Percentiles rank a stretch among this genome's conserved stretches.
Evolutionary conservation across 2,329 filamentous ascomycete species (phyloP).

Genomic region (Lachnum nothofagi): DNA sequence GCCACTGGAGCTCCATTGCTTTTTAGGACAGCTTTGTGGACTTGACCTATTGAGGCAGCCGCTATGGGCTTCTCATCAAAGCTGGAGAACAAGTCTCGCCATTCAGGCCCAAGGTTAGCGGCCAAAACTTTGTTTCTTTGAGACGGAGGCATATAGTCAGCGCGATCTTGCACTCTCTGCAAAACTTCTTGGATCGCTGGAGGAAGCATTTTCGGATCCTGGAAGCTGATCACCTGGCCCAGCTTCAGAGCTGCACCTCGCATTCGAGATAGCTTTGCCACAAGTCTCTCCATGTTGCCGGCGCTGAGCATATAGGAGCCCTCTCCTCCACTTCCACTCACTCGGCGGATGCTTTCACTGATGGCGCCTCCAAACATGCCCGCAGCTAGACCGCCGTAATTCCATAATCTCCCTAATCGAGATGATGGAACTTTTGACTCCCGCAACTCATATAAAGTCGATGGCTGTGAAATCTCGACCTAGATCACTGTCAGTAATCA

Average conservation of each 20-base stretch:
- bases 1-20: constrained; percentile 73
- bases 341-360: constrained; percentile 75
- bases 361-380: constrained; percentile 94
- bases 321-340: constrained; percentile 60
- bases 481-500: constrained; percentile 43
- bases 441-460: constrained; percentile 60
- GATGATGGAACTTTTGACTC: constrained; percentile 90
- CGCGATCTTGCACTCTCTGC: constrained; percentile 89
- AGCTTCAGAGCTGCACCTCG: constrained; percentile 93
- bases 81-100: constrained; percentile 74
- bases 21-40: constrained; percentile 77
- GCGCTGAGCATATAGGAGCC: constrained; percentile 85
- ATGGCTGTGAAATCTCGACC: constrained; percentile 19
- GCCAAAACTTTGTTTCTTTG: constrained; percentile 81
- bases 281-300: constrained; percentile 86
- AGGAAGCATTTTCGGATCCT: constrained; percentile 93
- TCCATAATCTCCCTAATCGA: constrained; percentile 82
- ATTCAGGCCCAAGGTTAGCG: constrained; percentile 73
- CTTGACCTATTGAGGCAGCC: constrained; percentile 93
- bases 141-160: constrained; percentile 95
- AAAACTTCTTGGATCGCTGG: constrained; percentile 81
- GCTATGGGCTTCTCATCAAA: constrained; percentile 93
- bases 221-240: constrained; percentile 97
- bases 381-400: constrained; percentile 87
- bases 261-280: constrained; percentile 91